phyloP scores from a whole-genome alignment of 768 basidiomycete species.

The Suillus decipiens region DNA sequence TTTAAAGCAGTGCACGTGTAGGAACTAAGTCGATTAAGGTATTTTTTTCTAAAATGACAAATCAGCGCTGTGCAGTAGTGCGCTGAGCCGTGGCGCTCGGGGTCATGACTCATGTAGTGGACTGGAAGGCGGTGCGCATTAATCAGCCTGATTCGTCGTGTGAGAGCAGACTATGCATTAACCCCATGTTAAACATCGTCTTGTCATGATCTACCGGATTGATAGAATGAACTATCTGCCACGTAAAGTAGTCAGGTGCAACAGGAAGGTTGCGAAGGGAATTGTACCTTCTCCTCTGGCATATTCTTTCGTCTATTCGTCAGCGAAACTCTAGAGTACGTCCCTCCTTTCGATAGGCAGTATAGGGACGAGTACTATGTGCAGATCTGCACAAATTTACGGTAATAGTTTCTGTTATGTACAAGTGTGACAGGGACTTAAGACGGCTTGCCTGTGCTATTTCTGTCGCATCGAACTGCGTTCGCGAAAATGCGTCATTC shows the following conservation, averaged over 20 bases:
- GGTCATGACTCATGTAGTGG: neutral
- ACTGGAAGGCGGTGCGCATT: neutral
- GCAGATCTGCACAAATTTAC: neutral
- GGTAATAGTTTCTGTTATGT: neutral
- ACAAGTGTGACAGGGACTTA: neutral
- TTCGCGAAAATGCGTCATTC: neutral
- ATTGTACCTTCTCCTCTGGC: neutral
- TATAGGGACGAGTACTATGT: neutral
- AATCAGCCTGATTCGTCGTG: neutral
- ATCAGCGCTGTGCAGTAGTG: too few species aligned
- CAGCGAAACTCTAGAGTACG: neutral
- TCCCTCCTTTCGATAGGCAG: neutral
- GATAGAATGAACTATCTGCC: neutral
- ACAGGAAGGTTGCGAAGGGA: neutral
- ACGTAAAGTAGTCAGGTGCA: neutral
- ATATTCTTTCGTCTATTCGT: neutral
- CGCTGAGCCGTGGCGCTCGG: neutral
- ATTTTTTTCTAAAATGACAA: neutral
- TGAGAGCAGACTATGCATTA: neutral
- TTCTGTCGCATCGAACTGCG: neutral
- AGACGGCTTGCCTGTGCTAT: too few species aligned
- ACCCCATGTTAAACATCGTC: neutral
- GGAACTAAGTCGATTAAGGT: neutral
- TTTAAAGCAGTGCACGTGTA: neutral
- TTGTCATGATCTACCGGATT: neutral